Base-by-base conservation (phyloP, 768 basidiomycete species). In the Leucogyrophana mollusca region DNA sequence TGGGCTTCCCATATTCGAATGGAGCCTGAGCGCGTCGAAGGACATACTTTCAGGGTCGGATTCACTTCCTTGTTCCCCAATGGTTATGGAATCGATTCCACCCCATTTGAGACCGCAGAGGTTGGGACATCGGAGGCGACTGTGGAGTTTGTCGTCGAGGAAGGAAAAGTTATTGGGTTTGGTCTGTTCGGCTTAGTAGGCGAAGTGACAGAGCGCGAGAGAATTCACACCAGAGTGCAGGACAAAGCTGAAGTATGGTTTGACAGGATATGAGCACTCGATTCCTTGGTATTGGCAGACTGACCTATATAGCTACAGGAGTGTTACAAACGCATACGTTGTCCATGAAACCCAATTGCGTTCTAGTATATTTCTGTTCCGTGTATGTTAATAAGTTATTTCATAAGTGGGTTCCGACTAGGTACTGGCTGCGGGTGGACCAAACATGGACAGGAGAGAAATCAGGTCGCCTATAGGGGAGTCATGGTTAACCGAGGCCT, bases 371-470 rank as follows among this genome's bases (percentile, higher is more conserved):
- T 30, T 7, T 30, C 27, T 13, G 7, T 30, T 30, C 27, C 27
- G 27, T 30, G 27, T 30, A 30, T 30, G 6, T 30, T 6, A 30
- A 37, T 37, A 37, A 37, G 35, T 37, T 37, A 37, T 33, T n/a
- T n/a, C n/a, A n/a, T n/a, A n/a, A n/a, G n/a, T n/a, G n/a, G 27
- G 13, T 30, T 30, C 13, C 6, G 27, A 30, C 7, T 6, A 30
- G 27, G 43, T n/a, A 13, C n/a, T 33, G 36, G 66, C 22, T 37
- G 8, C 13, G 17, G 40, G 30, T 18, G 56, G 62, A 2, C 74
- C 75, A 53, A 81, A 83, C 73, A 73, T 80, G 3, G 77, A 74
- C 27, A 85, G 57, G 7, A 85, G 58, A 11, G 73, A 68, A 20
- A 74, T 60, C 22, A 85, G 59, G 53, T 85, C 83, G 39, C 63